Conservation (phyloP, 257 asterid genomes). For the Osmanthus fragrans region DNA sequence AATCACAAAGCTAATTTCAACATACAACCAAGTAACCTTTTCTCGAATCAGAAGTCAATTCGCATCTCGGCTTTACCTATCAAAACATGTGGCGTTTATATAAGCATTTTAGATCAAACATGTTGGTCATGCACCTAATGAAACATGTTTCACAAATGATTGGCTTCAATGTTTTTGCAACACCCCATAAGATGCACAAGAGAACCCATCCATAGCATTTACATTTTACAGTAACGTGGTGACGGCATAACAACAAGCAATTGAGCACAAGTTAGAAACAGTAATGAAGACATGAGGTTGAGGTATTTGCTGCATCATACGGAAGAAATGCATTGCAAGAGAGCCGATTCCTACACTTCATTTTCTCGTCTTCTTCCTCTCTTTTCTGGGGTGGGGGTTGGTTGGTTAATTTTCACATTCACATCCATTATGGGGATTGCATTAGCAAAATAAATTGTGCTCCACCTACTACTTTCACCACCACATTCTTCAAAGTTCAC, state of each 20-base stretch:
- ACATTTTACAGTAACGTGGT: constrained; percentile 16
- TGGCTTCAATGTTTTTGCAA: neutral
- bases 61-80: neutral
- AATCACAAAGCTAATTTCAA: neutral
- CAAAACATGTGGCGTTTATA: neutral
- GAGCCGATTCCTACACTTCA: neutral
- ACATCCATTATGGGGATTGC: neutral
- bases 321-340: neutral
- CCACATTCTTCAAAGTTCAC: constrained; percentile 16
- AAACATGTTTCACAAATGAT: neutral
- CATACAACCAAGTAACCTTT: neutral
- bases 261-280: neutral
- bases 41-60: neutral
- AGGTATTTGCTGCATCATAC: neutral
- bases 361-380: neutral
- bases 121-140: neutral
- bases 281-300: neutral
- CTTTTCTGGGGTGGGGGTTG: neutral
- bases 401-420: neutral
- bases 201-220: neutral
- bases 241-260: neutral
- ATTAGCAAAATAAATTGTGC: neutral
- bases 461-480: neutral
- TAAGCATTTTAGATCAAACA: neutral
- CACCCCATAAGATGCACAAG: neutral